Base-by-base conservation (phyloP, 176 grass and related monocot species). In the Neostapfia colusana region DNA sequence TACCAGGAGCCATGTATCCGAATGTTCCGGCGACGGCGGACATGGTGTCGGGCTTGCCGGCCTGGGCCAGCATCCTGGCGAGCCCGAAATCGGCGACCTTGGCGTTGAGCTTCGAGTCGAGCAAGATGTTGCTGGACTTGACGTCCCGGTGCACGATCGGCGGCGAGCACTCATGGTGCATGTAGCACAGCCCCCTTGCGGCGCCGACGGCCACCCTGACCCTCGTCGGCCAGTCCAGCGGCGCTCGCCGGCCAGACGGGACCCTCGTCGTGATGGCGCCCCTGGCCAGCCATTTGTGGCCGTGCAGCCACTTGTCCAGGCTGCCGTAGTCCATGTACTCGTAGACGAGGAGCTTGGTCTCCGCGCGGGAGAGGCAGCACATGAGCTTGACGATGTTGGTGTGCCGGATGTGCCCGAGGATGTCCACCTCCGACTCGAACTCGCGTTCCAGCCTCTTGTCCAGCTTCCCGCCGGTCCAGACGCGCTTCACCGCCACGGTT, bases 1-100 rank as follows among this genome's bases (percentile, higher is more conserved):
- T 83, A 97, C 94, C 90, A 15, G 91, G 90, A 85, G 95, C 95
- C 91, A 95, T 98, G 87, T 98, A 98, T 25, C 95, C 95, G 69
- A 95, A 84, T 0, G 91, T 85, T 36, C 95, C 91, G 38, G 91
- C 91, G 36, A 98, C 55, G 37, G 79, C 73, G 69, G 89, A 83
- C 64, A 88, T 67, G 6, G 77, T 80, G 18, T 95, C 82, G 0
- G 80, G 26, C 46, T 62, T 61, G 1, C 87, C 87, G 38, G 87
- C 31, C 73, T 70, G 50, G 27, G 24, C 74, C 61, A 98, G 70
- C 65, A 95, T 88, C 85, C 95, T 48, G 5, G 95, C 91, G 26
- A 98, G 83, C 8, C 91, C 95, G 41, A 98, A 98, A 69, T 98
- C 89, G 0, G 95, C 95, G 42, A 98, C 90, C 80, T 70, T 84